Evolutionary conservation across 108 stramenopile genomes (phyloP).

Genomic region (Nitzschia palea): DNA sequence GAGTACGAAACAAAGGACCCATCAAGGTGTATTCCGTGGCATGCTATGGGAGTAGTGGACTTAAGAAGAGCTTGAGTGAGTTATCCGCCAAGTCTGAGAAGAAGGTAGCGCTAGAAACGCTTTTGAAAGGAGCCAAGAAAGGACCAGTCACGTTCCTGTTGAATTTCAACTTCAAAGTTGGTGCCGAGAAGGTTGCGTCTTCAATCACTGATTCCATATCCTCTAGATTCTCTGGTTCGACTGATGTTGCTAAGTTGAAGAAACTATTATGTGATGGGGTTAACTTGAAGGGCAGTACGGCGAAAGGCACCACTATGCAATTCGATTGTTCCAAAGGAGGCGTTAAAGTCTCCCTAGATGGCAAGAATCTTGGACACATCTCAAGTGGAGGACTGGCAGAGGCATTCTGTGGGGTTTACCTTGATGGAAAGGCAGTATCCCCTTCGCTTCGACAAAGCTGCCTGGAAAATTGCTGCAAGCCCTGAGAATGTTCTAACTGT

Average conservation of each 20-base stretch:
- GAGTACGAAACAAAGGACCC: slow-evolving; percentile 70
- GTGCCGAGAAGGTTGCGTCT: slow-evolving; percentile 61
- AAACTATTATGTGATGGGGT: slow-evolving; percentile 46
- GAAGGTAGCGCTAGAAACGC: background rate
- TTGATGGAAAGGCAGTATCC: slow-evolving; percentile 56
- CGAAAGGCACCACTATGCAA: slow-evolving; percentile 33
- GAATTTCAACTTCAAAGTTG: slow-evolving; percentile 64
- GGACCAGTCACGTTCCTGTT: slow-evolving; percentile 30
- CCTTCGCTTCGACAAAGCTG: slow-evolving; percentile 31
- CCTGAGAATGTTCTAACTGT: too few relatives aligned
- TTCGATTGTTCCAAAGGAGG: slow-evolving; percentile 22
- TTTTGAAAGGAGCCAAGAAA: background rate
- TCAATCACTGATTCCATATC: slow-evolving; percentile 52
- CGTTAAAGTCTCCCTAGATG: slow-evolving; percentile 53
- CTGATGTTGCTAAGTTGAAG: slow-evolving; percentile 33
- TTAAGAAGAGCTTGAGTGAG: background rate
- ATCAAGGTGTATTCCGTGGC: slow-evolving; percentile 53
- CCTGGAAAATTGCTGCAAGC: slow-evolving; percentile 49
- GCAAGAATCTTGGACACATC: slow-evolving; percentile 38
- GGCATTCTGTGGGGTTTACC: slow-evolving; percentile 56
- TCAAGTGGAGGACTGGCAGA: slow-evolving; percentile 28
- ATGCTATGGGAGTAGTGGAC: background rate
- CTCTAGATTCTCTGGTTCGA: slow-evolving; percentile 46
- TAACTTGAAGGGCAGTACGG: slow-evolving; percentile 4
- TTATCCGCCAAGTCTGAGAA: background rate